Base-by-base conservation (phyloP, 176 grass and related monocot genomes). In the Zea luxurians region DNA sequence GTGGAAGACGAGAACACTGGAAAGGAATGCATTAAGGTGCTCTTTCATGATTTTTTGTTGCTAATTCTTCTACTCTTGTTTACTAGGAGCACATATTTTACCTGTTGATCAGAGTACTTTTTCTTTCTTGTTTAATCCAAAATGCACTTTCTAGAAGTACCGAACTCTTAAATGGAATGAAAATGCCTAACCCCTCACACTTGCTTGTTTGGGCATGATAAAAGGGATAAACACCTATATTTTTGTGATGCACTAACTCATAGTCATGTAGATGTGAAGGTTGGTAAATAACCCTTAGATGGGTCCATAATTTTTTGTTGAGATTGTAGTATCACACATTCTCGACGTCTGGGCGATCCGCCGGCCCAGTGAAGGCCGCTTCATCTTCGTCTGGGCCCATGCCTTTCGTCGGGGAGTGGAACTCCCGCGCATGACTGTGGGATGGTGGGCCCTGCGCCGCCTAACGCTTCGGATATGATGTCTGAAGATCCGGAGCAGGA, bases 21-120 rank as follows among this genome's bases (percentile, higher is more conserved):
- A 86, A 98, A 98, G 78, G 94, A 97, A 84, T 97, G 94, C 82
- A 97, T 97, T 86, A 93, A 97, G 89, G 94, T 97, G 68, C 61
- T 82, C 21, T 38, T 71, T 45, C 21, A 80, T 73, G 6, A 40
- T 68, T 71, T 83, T 63, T 64, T 65, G 35, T 81, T 71, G 43
- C 55, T 68, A 61, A 48, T 66, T 21, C 4, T 73, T 83, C 8
- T 62, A 50, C 40, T 41, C 71, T 35, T 75, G 71, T 74, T 48
- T 71, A 21, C 48, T n/a, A 0, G 64, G 7, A 71, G 37, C 40
- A 15, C 37, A 66, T 36, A 40, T 71, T 48, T 45, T 71, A 20
- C 16, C 68, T 20, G 35, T 67, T 61, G 13, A 42, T 75, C 6
- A 21, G 41, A 64, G 2, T 75, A 21, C 6, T 7, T 13, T 13